These are phyloP conservation scores for Myxozyma vanderwaltii DNA, from an alignment of 805 yeast species.

Conservation along the genomic window DNA sequence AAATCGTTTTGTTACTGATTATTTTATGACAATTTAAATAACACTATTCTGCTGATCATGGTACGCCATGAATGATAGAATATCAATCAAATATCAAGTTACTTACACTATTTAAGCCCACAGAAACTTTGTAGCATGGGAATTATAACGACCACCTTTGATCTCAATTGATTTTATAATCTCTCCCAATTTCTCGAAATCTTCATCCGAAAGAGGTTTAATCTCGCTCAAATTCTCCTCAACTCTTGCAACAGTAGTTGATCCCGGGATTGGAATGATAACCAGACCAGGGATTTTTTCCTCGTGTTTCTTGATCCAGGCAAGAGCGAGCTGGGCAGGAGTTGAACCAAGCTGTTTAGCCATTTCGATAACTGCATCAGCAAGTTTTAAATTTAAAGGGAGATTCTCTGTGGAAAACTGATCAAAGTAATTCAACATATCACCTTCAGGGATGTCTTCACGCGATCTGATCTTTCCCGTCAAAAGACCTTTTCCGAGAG, in stretches of 20 bases:
- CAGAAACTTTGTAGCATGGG: conserved; percentile 21
- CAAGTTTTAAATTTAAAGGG: conserved; percentile 53
- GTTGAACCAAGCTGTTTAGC: conserved; percentile 52
- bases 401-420: conserved; percentile 62
- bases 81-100: too few relatives aligned
- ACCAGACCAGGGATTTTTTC: conserved; percentile 48
- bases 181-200: conserved; percentile 55
- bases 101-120: conserved; percentile 18
- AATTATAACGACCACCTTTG: conserved; percentile 60
- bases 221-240: conserved; percentile 55
- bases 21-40: too few relatives aligned
- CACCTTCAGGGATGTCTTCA: conserved; percentile 57
- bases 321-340: conserved; percentile 68
- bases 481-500: conserved; percentile 76
- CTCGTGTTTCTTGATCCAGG: conserved; percentile 58
- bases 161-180: conserved; percentile 50
- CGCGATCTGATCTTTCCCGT: conserved; percentile 59
- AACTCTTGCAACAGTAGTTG: conserved; percentile 60
- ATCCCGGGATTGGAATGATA: conserved; percentile 80
- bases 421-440: conserved; percentile 54
- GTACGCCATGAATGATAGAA: too few relatives aligned
- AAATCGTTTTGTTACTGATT: too few relatives aligned
- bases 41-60: too few relatives aligned
- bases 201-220: conserved; percentile 54
- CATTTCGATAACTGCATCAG: conserved; percentile 52